Conservation (phyloP, 495 filamentous ascomycete genomes). For the Tuber microsphaerosporum region DNA sequence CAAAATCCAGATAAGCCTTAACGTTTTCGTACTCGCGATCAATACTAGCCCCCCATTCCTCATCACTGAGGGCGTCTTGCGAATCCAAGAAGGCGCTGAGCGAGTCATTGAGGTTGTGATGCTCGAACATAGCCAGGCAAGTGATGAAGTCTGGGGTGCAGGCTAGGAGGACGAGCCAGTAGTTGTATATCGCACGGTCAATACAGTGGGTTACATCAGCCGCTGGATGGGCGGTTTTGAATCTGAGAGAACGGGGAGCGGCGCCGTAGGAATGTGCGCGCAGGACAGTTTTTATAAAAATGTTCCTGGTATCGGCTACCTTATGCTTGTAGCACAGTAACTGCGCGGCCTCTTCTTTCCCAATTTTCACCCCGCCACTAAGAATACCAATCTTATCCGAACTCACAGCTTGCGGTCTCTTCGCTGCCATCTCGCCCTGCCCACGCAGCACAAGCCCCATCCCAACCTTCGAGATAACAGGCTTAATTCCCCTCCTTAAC, state of each 20-base stretch:
- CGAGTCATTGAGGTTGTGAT: neutral
- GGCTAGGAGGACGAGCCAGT: neutral
- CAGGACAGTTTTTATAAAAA: neutral
- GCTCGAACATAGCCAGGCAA: neutral
- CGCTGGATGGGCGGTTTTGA: neutral
- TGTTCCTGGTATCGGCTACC: neutral
- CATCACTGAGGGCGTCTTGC: neutral
- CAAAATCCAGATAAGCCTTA: neutral
- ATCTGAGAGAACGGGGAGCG: neutral
- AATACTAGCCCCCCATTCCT: neutral
- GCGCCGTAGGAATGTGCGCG: neutral
- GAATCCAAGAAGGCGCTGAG: neutral
- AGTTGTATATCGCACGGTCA: neutral
- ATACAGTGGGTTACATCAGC: neutral
- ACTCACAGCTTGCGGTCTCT: neutral
- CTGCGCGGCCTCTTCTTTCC: neutral
- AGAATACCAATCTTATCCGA: neutral
- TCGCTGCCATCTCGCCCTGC: neutral
- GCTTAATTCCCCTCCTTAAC: neutral
- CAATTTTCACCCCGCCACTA: neutral
- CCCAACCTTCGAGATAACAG: neutral
- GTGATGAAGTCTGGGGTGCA: neutral
- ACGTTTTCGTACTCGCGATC: neutral
- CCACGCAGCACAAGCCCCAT: neutral
- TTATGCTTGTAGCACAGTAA: neutral